Evolutionary conservation across 2,329 filamentous ascomycete genomes (phyloP), one percentile per base, ranked within the genome.

Genomic region (Lizonia empirigonia): DNA sequence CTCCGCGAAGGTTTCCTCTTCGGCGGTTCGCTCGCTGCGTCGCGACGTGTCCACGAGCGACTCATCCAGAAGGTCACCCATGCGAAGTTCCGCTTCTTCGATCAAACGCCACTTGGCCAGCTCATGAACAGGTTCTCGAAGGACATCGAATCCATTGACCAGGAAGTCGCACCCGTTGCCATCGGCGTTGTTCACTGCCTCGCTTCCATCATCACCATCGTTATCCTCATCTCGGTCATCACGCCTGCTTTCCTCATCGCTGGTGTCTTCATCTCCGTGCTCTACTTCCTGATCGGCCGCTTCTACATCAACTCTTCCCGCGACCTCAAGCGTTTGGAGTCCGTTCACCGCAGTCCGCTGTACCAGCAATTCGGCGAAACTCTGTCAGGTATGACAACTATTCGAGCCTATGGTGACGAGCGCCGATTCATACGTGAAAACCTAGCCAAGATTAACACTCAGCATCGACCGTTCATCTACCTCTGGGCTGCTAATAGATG

Each of bases 281-380:
- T 96, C 0, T 99, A 97, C 74, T 85, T 90, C 67, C 77, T 90
- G 16, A 86, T 97, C 26, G 91, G 91, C 24, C 82, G 85, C 33
- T 91, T 97, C 69, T 99, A 99, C 73, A 83, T 99, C 37, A 87
- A 87, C 61, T 89, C 93, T 0, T 97, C 94, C n/a, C 86, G 93
- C 58, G 94, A 97, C 69, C 81, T 99, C 47, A 99, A 99, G 79
- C 86, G 94, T 39, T 79, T 99, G 6, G 95, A 99, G 72, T 96
- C 93, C 6, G 86, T 97, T 1, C 90, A 97, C 72, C 84, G 93
- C 68, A 97, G 92, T 72, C 94, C 94, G 1, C 79, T 99, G 6
- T 99, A 97, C 77, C 94, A 99, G 74, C 94, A 97, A 63, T 99
- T 99, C 62, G 93, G 94, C 57, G 94, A 99, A 77, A 97, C 95